A percentile compares a stretch with the other conserved stretches of the same genome.
phyloP scores from a whole-genome alignment of 208 protist species.

The Trypanosomatidae sp. region DNA sequence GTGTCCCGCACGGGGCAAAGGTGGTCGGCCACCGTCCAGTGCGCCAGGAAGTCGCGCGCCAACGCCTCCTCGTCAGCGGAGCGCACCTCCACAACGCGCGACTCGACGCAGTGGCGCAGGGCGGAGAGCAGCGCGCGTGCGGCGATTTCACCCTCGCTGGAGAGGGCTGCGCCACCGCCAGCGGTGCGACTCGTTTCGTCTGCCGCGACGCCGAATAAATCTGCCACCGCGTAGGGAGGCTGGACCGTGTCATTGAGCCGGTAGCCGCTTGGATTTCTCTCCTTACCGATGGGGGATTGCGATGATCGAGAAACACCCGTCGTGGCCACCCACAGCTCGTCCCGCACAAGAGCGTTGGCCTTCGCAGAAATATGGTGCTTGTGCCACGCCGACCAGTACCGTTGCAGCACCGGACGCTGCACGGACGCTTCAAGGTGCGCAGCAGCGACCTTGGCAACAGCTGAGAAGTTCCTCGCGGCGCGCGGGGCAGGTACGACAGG shows the following conservation, averaged over 20 bases:
- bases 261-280: constrained; percentile 8
- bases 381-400: constrained; percentile 23
- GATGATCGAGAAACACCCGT: too few species aligned
- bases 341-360: constrained; percentile 10
- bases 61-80: constrained; percentile 29
- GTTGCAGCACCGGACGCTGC: background rate
- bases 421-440: constrained; percentile 2
- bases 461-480: background rate
- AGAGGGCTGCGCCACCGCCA: constrained; percentile 19
- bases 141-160: constrained; percentile 53
- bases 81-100: constrained; percentile 34
- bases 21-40: constrained; percentile 26
- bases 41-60: constrained; percentile 16
- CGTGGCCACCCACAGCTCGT: constrained; percentile 13
- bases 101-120: constrained; percentile 39
- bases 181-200: constrained; percentile 2
- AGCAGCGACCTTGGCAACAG: constrained; percentile 3
- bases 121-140: constrained; percentile 44
- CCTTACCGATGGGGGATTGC: too few species aligned
- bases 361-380: constrained; percentile 11
- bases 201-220: constrained; percentile 30
- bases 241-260: constrained; percentile 41
- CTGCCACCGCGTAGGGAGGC: constrained; percentile 32
- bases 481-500: too few species aligned
- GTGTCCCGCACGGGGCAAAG: constrained; percentile 60